Base-by-base conservation (phyloP, 306 rosid genomes). In the Trifolium dubium region DNA sequence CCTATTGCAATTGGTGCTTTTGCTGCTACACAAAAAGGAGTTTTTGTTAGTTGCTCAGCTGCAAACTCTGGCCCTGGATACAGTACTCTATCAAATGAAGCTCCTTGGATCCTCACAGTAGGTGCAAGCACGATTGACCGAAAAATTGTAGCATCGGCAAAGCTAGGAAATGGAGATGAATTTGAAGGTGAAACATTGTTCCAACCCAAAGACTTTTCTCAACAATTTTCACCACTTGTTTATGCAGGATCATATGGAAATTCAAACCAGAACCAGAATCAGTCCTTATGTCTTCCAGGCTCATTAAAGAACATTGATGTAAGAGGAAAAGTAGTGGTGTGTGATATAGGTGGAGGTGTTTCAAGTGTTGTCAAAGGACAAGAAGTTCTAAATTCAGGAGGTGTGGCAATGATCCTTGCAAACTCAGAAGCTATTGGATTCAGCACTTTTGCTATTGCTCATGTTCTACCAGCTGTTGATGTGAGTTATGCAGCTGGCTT, bases 31-130 rank as follows among this genome's bases (percentile, higher is more conserved):
- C 86, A 81, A 32, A 86, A 60, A 15, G 94, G 98, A 0, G 73
- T 90, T 29, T 82, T 90, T 10, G 98, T 90, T 0, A 88, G 96
- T 39, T 86, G 91, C 50, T 87, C 92, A 0, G 91, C 98, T 0
- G 91, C 81, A 4, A 92, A 92, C 34, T 0, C 8, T 0, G 98
- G 96, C 4, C 94, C 98, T 15, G 12, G 0, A 0, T 44, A 80
- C 3, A 14, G 19, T 34, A 53, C 88, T 5, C 31, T 88, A 10
- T 72, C 86, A 3, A 90, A 92, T 12, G 89, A 83, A 60, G 92
- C 92, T 2, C 98, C 96, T 0, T 92, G 95, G 96, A 80, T 87
- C 37, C 89, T 82, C 72, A 82, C 79, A 0, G 86, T 85, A 5
- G 86, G 86, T 50, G 86, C 85, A 28, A 85, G 86, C 79, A 85